Conservation (phyloP, 202 grass and related monocot species). For the Panicum virgatum region DNA sequence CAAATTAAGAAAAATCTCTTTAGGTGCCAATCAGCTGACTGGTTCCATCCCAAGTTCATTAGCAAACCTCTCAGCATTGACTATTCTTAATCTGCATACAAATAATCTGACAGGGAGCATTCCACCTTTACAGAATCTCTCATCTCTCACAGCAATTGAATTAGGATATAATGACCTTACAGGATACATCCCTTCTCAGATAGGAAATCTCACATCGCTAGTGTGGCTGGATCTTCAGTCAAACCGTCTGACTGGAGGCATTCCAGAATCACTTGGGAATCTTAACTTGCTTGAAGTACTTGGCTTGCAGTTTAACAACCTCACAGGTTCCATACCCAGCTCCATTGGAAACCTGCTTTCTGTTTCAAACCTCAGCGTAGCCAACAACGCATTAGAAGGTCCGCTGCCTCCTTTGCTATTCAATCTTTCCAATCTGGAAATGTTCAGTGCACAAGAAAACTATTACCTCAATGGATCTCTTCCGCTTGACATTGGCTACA, state of each 20-base stretch:
- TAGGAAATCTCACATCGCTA: conserved; percentile 39
- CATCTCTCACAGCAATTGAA: not conserved
- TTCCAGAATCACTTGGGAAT: conserved; percentile 35
- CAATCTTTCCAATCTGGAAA: not conserved
- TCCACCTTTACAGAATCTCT: not conserved
- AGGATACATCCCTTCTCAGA: conserved; percentile 23
- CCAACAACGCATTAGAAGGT: not conserved
- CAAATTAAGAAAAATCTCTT: not conserved
- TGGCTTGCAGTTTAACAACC: not conserved
- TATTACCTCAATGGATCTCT: conserved; percentile 3
- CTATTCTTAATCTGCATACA: not conserved
- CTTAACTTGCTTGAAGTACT: conserved; percentile 1
- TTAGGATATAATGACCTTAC: conserved; percentile 4
- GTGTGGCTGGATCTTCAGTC: not conserved
- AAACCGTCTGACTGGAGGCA: conserved; percentile 13
- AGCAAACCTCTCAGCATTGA: conserved; percentile 26
- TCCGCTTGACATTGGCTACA: conserved; percentile 7
- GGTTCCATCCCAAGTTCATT: conserved; percentile 31
- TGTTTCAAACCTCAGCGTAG: not conserved
- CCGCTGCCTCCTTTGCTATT: conserved; percentile 5
- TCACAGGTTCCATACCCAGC: not conserved
- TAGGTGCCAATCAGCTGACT: conserved; percentile 23
- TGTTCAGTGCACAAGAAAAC: not conserved
- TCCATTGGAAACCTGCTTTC: conserved; percentile 25
- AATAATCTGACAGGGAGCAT: conserved; percentile 31